Base-by-base conservation (phyloP, 73 alveolate species). In the Paramecium pentaurelia region DNA sequence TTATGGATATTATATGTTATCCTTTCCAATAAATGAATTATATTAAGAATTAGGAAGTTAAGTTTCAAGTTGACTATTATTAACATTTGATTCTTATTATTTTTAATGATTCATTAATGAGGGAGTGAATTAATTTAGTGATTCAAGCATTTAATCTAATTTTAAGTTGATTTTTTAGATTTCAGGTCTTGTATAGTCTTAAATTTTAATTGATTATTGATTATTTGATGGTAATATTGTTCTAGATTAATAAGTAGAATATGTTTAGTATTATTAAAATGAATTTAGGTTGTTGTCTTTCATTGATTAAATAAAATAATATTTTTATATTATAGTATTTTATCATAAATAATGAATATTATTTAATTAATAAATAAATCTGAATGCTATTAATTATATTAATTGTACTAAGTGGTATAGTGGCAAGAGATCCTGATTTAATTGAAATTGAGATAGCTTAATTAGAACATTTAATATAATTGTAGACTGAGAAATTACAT, bases 161-260 rank as follows among this genome's bases (percentile, higher is more conserved):
- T 64, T 64, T 64, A 12, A 28, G 14, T 64, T 64, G 84, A 64
- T 64, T 64, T 42, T 64, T 28, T 32, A 14, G 11, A 64, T 64
- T 32, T 64, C 84, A 64, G 84, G 84, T 64, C 84, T 64, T 10
- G 84, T 64, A 28, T 64, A 64, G 10, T 64, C 84, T 64, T 54
- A 54, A 3, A 28, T 16, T 64, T 64, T 32, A 8, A 32, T 28
- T 28, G 32, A 64, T 64, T 64, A 14, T 28, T 1, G 8, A 28
- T 64, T 64, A 28, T 64, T 64, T 28, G 28, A 5, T 6, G 84
- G 51, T 27, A 32, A 16, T 32, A 34, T 32, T 25, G 84, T 64
- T 64, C 84, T 64, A 64, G 84, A 64, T 64, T 64, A 18, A 34
- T 64, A 64, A 12, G 84, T 64, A 64, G 84, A 28, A 18, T 11